Base-by-base conservation (phyloP, 257 asterid genomes). In the Ilex asprella region DNA sequence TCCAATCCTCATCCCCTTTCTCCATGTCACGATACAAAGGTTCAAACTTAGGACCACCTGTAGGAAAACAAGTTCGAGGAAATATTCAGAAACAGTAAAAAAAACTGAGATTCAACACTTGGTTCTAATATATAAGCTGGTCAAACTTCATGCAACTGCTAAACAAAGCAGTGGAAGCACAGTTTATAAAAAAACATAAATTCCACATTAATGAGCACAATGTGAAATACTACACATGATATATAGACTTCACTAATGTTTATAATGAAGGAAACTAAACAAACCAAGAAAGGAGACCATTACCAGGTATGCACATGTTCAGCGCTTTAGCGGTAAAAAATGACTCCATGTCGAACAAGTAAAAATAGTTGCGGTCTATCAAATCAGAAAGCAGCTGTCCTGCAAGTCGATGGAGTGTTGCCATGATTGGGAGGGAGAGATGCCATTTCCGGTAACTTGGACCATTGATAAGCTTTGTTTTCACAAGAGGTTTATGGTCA, bases 1-100 rank as follows among this genome's bases (percentile, higher is more conserved):
- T 93, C 99, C 99, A 93, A 78, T 93, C 99, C 68, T 93, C 99
- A 30, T 89, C 99, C 39, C 99, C 99, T 69, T 93, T 93, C 79
- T 93, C 99, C 97, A 93, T 93, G 84, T 93, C 99, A 49, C 99
- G 91, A 75, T 89, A 93, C 70, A 93, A 73, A 54, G 99, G 99
- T 75, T 93, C 99, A 61, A 93, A 93, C 85, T 93, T 93, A 10
- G 99, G 99, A 46, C 99, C 99, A 67, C 99, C 99, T 92, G 88
- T 70, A 74, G 44, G 57, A 58, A 62, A 63, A 67, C 10, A 46
- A 15, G 29, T 39, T 57, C 14, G 10, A 49, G 16, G n/a, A 49
- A 12, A 49, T 49, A 49, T 49, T 49, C 5, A 49, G 3, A 49
- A 49, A n/a, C 54, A 6, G 10, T 39, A 69, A 16, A 30, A 50